Evolutionary conservation across 345 rosid species (phyloP).

Genomic region (Linum tenue): DNA sequence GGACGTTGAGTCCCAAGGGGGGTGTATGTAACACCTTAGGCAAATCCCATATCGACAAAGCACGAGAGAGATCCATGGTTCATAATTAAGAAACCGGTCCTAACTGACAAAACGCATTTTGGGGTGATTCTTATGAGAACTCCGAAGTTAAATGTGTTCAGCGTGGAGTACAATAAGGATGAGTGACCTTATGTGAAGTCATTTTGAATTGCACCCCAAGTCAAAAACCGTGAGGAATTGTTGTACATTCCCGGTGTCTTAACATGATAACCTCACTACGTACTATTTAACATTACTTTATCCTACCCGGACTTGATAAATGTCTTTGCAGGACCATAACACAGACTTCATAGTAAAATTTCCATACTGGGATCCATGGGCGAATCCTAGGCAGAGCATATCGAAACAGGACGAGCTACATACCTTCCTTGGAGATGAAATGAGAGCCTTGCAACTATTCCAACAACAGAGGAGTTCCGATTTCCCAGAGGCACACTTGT

Average conservation of each 20-base stretch:
- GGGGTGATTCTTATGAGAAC: too few relatives aligned
- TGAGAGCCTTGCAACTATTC: conserved; percentile 34
- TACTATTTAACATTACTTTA: too few relatives aligned
- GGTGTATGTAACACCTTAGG: too few relatives aligned
- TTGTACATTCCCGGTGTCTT: conserved; percentile 44
- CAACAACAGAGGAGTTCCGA: conserved; percentile 27
- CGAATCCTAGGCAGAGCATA: conserved; percentile 17
- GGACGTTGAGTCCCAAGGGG: too few relatives aligned
- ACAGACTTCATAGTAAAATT: conserved; percentile 80
- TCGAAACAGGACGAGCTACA: conserved; percentile 26
- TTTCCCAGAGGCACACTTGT: conserved; percentile 68
- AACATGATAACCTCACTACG: not conserved
- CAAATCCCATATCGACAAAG: too few relatives aligned
- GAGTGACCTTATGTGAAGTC: too few relatives aligned
- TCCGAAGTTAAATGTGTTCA: too few relatives aligned
- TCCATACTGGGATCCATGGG: conserved; percentile 85
- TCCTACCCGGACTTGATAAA: conserved; percentile 5
- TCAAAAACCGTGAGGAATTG: conserved; percentile 22
- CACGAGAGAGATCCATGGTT: too few relatives aligned
- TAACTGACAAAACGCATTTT: too few relatives aligned
- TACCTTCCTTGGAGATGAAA: conserved; percentile 26
- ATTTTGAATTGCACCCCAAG: too few relatives aligned
- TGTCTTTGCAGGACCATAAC: conserved; percentile 69
- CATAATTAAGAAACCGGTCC: too few relatives aligned
- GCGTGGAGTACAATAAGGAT: too few relatives aligned